A percentile compares a stretch with the other conserved stretches of the same genome.
Evolutionary conservation across 1,284 basidiomycete species (phyloP).

Genomic region (Sporisorium iseilematis-ciliati): DNA sequence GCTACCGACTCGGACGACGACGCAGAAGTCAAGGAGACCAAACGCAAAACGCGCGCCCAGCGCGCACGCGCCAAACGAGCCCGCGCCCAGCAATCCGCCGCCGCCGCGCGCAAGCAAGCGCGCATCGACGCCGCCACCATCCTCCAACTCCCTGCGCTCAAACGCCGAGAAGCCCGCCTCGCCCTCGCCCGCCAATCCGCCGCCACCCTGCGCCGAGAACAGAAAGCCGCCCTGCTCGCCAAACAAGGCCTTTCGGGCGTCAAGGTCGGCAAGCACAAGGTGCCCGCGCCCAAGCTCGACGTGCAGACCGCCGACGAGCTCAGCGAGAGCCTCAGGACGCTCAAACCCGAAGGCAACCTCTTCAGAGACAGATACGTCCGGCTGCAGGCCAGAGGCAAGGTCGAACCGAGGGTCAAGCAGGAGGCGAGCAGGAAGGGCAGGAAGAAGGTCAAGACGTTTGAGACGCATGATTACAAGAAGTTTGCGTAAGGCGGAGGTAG

Average conservation of each 20-base stretch:
- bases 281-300: constrained; percentile 70
- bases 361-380: constrained; percentile 89
- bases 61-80: constrained; percentile 46
- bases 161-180: constrained; percentile 30
- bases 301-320: constrained; percentile 94
- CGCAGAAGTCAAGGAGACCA: constrained; percentile 25
- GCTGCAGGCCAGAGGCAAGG: constrained; percentile 81
- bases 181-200: constrained; percentile 37
- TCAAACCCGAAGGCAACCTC: constrained; percentile 93
- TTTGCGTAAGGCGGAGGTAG: constrained; percentile 29
- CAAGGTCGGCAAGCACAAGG: constrained; percentile 53
- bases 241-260: constrained; percentile 51
- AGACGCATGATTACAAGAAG: constrained; percentile 56
- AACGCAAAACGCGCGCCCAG: constrained; percentile 58
- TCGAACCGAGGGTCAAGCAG: constrained; percentile 77
- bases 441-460: constrained; percentile 37
- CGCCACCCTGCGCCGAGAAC: constrained; percentile 27
- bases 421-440: constrained; percentile 18
- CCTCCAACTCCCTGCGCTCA: constrained; percentile 44
- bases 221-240: constrained; percentile 37
- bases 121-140: constrained; percentile 46
- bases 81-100: constrained; percentile 21
- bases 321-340: constrained; percentile 82
- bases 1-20: background rate
- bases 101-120: constrained; percentile 38